A percentile compares a stretch with the other conserved stretches of the same genome.
phyloP scores from a whole-genome alignment of 2,329 filamentous ascomycete species.

The Pseudogymnoascus sp. region DNA sequence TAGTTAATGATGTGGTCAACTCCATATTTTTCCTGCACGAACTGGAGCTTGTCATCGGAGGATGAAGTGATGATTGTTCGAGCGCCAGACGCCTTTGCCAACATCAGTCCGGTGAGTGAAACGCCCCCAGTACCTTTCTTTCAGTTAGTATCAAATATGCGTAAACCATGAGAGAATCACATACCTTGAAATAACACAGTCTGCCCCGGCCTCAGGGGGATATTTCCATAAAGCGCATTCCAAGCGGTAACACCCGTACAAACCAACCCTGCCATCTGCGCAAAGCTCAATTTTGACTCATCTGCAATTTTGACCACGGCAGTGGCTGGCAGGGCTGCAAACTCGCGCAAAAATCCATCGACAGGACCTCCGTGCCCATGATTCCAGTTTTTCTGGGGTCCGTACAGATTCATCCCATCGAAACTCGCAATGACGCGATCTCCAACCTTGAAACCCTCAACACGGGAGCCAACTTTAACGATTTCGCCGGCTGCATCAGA shows the following conservation, averaged over 20 bases:
- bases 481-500: slow-evolving; percentile 31
- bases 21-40: slow-evolving; percentile 37
- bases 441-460: slow-evolving; percentile 23
- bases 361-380: slow-evolving; percentile 21
- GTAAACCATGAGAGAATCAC: slow-evolving; percentile 9
- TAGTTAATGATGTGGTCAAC: slow-evolving; percentile 55
- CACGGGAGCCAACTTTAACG: slow-evolving; percentile 22
- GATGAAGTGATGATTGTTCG: slow-evolving; percentile 42
- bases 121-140: slow-evolving; percentile 38
- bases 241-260: slow-evolving; percentile 40
- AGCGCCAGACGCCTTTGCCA: slow-evolving; percentile 38
- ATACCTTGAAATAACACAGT: slow-evolving; percentile 31
- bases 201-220: slow-evolving; percentile 32
- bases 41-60: slow-evolving; percentile 37
- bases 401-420: slow-evolving; percentile 22
- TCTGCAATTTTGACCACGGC: slow-evolving; percentile 32
- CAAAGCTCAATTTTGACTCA: slow-evolving; percentile 39
- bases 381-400: slow-evolving; percentile 2
- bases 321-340: slow-evolving; percentile 33
- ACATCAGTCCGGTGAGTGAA: slow-evolving; percentile 34
- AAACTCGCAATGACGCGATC: slow-evolving; percentile 27
- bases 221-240: slow-evolving; percentile 38
- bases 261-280: slow-evolving; percentile 38
- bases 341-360: slow-evolving; percentile 35
- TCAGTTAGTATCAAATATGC: not conserved